Evolutionary conservation across 352 stramenopile species (phyloP), one percentile per base, ranked within the genome.

Genomic region (Globisporangium lucens): DNA sequence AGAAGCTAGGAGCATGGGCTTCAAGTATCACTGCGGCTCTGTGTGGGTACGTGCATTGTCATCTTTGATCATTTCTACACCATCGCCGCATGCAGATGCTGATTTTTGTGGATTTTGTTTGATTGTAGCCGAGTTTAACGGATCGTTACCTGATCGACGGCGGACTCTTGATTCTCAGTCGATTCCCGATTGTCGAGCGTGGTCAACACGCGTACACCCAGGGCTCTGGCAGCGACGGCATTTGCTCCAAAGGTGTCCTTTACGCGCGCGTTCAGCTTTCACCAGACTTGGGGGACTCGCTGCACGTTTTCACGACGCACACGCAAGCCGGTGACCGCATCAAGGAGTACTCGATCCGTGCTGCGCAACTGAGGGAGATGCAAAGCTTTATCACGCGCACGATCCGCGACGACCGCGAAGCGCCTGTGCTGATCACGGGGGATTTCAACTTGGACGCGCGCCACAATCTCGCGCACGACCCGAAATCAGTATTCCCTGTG

Each of bases 231-330:
- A 90, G 79, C 62, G 84, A 93, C 68, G 84, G 82, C 4, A 74
- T 93, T 13, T 93, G 83, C 38, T 70, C 87, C 59, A 94, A 94
- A 55, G 87, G 87, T 29, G 84, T 90, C 24, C 77, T 92, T 6
- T 92, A 92, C 66, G 84, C 87, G 41, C 83, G 82, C 29, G 75
- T 94, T 52, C 87, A 94, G 69, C 73, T 93, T 49, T 90, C 83
- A 3, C 78, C 80, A 2, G 79, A 90, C 53, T 66, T 89, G 17
- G 75, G 79, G 4, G 83, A 93, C 69, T 90, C 77, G 38, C 70
- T 93, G 27, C 83, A 92, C 56, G 82, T 94, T n/a, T 94, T 94
- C 64, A 92, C 83, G 35, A 94, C 87, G n/a, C 87, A 94, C 66
- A 94, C 87, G 15, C 81, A 94, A 68, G 85, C 87, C 1, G 85